These are phyloP conservation scores for Articulospora tetracladia DNA, from an alignment of 495 filamentous ascomycete genomes.

Conservation along the genomic window DNA sequence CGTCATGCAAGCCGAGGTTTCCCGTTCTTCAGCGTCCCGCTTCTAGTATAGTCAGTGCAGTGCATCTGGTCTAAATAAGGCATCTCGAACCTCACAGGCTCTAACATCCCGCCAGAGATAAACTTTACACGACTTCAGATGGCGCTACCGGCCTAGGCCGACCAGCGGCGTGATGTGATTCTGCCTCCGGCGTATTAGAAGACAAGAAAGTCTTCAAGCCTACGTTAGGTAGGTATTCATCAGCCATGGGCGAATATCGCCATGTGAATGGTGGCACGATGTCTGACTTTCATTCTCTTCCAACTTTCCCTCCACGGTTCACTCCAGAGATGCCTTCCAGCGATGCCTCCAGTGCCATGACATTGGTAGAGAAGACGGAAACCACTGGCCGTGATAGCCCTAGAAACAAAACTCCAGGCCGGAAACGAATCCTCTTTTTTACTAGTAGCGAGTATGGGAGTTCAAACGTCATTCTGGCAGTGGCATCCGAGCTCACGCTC, in stretches of 20 bases:
- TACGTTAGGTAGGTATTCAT: no score
- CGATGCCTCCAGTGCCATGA: not conserved
- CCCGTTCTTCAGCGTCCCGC: not conserved
- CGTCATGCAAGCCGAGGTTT: not conserved
- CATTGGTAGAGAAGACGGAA: not conserved
- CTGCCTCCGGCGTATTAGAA: not conserved
- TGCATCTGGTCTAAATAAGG: not conserved
- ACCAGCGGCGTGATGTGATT: not conserved
- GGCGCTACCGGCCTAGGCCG: not conserved
- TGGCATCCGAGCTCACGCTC: slow-evolving; percentile 44
- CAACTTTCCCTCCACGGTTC: not conserved
- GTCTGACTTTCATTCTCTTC: not conserved
- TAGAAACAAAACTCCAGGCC: not conserved
- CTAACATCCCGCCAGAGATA: not conserved
- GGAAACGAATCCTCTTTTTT: slow-evolving; percentile 39
- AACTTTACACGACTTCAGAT: not conserved
- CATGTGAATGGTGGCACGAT: not conserved
- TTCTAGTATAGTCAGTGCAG: not conserved
- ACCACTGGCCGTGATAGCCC: not conserved
- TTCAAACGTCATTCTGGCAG: slow-evolving; percentile 51
- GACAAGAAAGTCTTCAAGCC: not conserved
- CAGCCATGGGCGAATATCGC: not conserved
- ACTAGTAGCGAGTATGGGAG: slow-evolving; percentile 55
- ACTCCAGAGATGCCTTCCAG: not conserved
- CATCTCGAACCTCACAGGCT: not conserved